Conservation (phyloP, 2,329 filamentous ascomycete genomes). For the Pseudogymnoascus sp. region DNA sequence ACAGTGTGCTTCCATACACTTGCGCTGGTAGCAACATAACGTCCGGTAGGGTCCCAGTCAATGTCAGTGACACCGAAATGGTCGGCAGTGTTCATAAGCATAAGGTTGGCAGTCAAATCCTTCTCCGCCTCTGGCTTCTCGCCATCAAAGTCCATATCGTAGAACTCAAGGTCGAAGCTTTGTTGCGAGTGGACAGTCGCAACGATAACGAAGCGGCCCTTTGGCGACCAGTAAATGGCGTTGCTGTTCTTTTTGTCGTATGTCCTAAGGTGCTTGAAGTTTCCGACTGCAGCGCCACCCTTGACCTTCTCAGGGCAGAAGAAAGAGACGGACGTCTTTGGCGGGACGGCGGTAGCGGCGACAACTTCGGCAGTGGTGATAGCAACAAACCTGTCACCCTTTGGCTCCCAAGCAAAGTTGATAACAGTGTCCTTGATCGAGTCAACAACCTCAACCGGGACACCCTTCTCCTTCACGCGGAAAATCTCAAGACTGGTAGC, state of each 20-base stretch:
- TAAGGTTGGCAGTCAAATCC: slow-evolving; percentile 87
- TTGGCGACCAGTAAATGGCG: slow-evolving; percentile 97
- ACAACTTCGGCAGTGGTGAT: slow-evolving; percentile 87
- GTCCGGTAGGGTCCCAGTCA: slow-evolving; percentile 94
- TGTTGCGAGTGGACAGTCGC: slow-evolving; percentile 89
- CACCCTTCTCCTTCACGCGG: slow-evolving; percentile 93
- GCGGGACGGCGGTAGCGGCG: slow-evolving; percentile 70
- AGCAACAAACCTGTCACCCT: slow-evolving; percentile 92
- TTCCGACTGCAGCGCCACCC: slow-evolving; percentile 64
- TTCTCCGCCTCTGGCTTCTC: slow-evolving; percentile 91
- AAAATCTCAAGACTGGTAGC: slow-evolving; percentile 98
- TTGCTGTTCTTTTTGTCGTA: slow-evolving; percentile 99
- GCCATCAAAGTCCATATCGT: slow-evolving; percentile 94
- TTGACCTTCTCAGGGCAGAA: slow-evolving; percentile 96
- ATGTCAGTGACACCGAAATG: slow-evolving; percentile 98
- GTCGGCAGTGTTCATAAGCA: slow-evolving; percentile 86
- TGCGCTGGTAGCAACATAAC: slow-evolving; percentile 88
- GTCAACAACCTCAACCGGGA: slow-evolving; percentile 95
- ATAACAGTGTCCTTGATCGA: slow-evolving; percentile 97
- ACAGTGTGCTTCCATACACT: slow-evolving; percentile 94
- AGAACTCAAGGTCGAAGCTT: slow-evolving; percentile 94
- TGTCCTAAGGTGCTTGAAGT: slow-evolving; percentile 93
- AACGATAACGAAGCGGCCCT: slow-evolving; percentile 88
- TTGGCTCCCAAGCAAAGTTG: slow-evolving; percentile 99
- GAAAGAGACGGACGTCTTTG: slow-evolving; percentile 92